These are phyloP conservation scores for Gossypium aridum DNA, from an alignment of 441 rosid species.

Conservation along the genomic window DNA sequence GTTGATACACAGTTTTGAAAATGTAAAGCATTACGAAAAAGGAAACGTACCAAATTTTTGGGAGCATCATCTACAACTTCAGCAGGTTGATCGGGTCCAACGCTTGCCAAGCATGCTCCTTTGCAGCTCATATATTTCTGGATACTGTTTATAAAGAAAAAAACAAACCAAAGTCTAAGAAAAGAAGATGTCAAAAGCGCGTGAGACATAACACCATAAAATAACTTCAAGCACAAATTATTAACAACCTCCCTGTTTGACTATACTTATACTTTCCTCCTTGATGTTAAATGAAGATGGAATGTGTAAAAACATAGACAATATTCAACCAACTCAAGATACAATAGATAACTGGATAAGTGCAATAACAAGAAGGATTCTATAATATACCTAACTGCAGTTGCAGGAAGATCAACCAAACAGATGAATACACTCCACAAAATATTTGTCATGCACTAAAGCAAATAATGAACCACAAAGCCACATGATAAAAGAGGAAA, in stretches of 20 bases:
- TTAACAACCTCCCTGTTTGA: not conserved
- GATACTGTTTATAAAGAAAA: conserved; percentile 40
- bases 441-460: not conserved
- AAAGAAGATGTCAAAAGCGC: not conserved
- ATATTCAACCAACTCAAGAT: not conserved
- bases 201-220: not conserved
- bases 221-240: not conserved
- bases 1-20: not conserved
- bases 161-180: not conserved
- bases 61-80: conserved; percentile 91
- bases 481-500: not conserved
- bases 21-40: not conserved
- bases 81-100: conserved; percentile 91
- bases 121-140: conserved; percentile 81
- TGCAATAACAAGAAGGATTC: not conserved
- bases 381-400: not conserved
- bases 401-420: conserved; percentile 3
- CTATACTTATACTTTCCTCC: not conserved
- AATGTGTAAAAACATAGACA: not conserved
- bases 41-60: conserved; percentile 55
- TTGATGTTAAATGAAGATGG: not conserved
- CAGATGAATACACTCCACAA: not conserved
- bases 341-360: not conserved
- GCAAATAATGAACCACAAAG: not conserved
- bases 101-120: conserved; percentile 74